Percentiles rank a stretch among this genome's conserved stretches.
These are phyloP conservation scores for Suillus subluteus DNA, from an alignment of 768 basidiomycete species.

Conservation along the genomic window DNA sequence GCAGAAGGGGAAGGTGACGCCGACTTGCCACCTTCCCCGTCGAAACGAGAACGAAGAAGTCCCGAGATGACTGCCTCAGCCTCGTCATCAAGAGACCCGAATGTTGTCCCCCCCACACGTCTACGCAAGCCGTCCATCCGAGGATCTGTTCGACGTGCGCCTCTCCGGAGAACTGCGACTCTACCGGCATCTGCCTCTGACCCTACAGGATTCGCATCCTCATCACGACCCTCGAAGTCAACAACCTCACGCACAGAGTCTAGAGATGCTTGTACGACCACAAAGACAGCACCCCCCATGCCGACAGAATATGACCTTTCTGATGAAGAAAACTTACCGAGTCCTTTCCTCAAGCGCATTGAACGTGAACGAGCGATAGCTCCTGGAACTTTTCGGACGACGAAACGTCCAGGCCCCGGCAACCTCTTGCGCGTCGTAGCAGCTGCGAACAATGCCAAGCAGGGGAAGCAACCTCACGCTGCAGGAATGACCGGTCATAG, in stretches of 20 bases:
- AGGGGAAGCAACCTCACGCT: constrained; percentile 15
- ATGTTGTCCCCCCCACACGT: constrained; percentile 45
- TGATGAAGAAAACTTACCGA: constrained; percentile 86
- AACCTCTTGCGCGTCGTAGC: constrained; percentile 64
- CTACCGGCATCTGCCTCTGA: constrained; percentile 46
- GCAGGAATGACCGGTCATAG: background rate
- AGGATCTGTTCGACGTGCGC: constrained; percentile 39
- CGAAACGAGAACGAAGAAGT: constrained; percentile 44
- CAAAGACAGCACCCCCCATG: constrained; percentile 21
- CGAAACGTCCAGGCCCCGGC: constrained; percentile 53
- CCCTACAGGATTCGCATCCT: constrained; percentile 35
- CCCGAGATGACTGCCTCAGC: constrained; percentile 33
- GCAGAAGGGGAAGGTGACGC: constrained; percentile 18
- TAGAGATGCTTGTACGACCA: background rate
- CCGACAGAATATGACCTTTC: constrained; percentile 65
- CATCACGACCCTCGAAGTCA: constrained; percentile 25
- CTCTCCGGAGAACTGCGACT: constrained; percentile 22
- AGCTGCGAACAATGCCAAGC: constrained; percentile 50
- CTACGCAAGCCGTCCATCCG: constrained; percentile 62
- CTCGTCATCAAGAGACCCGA: constrained; percentile 29
- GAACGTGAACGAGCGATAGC: constrained; percentile 41
- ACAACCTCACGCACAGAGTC: constrained; percentile 19
- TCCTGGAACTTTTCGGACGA: constrained; percentile 22
- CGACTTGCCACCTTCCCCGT: constrained; percentile 48
- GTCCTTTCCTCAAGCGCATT: constrained; percentile 72